Evolutionary conservation across 352 stramenopile species (phyloP).

Genomic region (Elongisporangium senticosum): DNA sequence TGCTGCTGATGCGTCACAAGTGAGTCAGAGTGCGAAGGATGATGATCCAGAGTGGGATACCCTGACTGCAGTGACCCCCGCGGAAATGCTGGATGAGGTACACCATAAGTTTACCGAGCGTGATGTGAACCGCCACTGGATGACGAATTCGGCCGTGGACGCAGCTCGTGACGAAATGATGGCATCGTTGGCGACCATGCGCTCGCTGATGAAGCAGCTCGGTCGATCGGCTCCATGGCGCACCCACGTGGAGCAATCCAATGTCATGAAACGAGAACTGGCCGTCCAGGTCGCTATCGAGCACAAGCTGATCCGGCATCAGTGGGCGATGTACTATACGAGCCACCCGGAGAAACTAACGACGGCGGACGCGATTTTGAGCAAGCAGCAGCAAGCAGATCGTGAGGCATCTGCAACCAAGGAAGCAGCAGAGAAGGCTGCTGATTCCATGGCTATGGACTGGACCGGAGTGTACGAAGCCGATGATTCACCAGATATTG

Average conservation of each 20-base stretch:
- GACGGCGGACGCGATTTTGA: neutral
- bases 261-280: slow-evolving; percentile 54
- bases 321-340: slow-evolving; percentile 57
- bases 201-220: slow-evolving; percentile 49
- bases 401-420: too few species aligned
- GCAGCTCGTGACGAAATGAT: slow-evolving; percentile 19
- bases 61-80: slow-evolving; percentile 37
- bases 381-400: neutral
- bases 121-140: slow-evolving; percentile 21
- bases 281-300: slow-evolving; percentile 46
- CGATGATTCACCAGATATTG: slow-evolving; percentile 40
- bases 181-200: slow-evolving; percentile 41
- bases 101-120: slow-evolving; percentile 24
- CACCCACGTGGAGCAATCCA: slow-evolving; percentile 54
- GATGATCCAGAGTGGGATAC: slow-evolving; percentile 26
- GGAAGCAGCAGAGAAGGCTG: too few species aligned
- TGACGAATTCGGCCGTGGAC: slow-evolving; percentile 19
- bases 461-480: slow-evolving; percentile 30
- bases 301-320: slow-evolving; percentile 43
- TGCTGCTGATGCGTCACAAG: neutral
- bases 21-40: slow-evolving; percentile 2
- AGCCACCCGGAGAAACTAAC: slow-evolving; percentile 26
- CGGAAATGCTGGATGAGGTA: slow-evolving; percentile 34
- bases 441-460: slow-evolving; percentile 16
- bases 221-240: slow-evolving; percentile 55